Evolutionary conservation across 1,284 basidiomycete genomes (phyloP).

Genomic region (Ganoderma meredithae): DNA sequence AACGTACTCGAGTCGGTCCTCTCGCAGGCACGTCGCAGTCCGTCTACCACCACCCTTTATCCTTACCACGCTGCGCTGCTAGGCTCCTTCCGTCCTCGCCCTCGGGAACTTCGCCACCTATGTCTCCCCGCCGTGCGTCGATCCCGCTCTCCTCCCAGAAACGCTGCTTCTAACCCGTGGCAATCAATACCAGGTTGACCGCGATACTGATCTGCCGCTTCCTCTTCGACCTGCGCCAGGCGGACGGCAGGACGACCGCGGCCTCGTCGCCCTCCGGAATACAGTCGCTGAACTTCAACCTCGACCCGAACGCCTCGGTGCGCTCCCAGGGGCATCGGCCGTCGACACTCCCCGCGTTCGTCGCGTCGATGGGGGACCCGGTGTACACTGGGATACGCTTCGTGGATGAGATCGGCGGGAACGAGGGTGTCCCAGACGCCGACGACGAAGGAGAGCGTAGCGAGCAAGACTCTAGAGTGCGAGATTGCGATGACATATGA

Average conservation of each 20-base stretch:
- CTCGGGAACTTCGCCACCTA: background rate
- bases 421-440: background rate
- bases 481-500: background rate
- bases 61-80: background rate
- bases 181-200: background rate
- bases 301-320: background rate
- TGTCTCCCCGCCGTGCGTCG: background rate
- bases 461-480: background rate
- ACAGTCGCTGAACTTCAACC: background rate
- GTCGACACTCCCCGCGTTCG: background rate
- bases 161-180: background rate
- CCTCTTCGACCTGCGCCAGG: constrained; percentile 8
- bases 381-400: background rate
- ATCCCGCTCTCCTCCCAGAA: too few species aligned
- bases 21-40: background rate
- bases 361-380: background rate
- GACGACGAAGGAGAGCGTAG: background rate
- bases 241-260: background rate
- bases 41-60: background rate
- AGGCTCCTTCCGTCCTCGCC: background rate
- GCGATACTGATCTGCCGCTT: constrained; percentile 3
- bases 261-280: background rate
- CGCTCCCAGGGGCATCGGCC: background rate
- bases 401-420: background rate
- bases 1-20: background rate